Percentiles rank a stretch among this genome's conserved stretches.
Conservation (phyloP, 768 basidiomycete species). For the Boletus reticulatus region DNA sequence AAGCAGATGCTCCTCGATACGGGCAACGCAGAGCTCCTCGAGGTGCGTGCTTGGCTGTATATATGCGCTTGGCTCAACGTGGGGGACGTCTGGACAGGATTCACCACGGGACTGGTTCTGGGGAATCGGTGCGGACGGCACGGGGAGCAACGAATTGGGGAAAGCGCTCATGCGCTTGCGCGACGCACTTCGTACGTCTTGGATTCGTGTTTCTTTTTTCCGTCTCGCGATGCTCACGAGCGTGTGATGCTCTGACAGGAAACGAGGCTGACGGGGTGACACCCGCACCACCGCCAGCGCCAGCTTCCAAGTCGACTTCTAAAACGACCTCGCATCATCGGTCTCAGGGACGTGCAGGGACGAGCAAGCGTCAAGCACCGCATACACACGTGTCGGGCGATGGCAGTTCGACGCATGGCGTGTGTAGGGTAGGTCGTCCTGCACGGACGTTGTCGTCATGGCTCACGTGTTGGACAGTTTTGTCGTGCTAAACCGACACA, state of each 20-base stretch:
- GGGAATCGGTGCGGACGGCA: conserved; percentile 65
- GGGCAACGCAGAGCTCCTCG: conserved; percentile 61
- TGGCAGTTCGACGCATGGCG: background rate
- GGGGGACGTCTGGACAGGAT: conserved; percentile 44
- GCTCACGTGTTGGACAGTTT: conserved; percentile 16
- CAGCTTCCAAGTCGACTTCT: background rate
- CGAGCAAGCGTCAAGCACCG: conserved; percentile 10
- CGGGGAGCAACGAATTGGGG: conserved; percentile 71
- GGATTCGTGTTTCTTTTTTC: background rate
- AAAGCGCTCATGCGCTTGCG: conserved; percentile 66
- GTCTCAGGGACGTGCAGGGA: background rate
- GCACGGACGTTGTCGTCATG: background rate
- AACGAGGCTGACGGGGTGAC: background rate
- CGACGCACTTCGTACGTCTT: conserved; percentile 43
- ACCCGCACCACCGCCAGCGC: background rate
- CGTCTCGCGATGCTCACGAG: conserved; percentile 1
- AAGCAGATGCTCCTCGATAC: conserved; percentile 62
- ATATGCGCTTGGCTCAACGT: too few relatives aligned
- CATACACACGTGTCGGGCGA: conserved; percentile 5
- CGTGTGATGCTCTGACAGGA: background rate
- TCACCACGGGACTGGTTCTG: conserved; percentile 76
- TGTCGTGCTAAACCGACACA: conserved; percentile 59
- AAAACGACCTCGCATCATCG: conserved; percentile 2
- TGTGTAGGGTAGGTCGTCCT: conserved; percentile 24
- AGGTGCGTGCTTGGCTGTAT: too few relatives aligned